Evolutionary conservation across 257 asterid genomes (phyloP), one percentile per base, ranked within the genome.

Genomic region (Apocynum venetum): DNA sequence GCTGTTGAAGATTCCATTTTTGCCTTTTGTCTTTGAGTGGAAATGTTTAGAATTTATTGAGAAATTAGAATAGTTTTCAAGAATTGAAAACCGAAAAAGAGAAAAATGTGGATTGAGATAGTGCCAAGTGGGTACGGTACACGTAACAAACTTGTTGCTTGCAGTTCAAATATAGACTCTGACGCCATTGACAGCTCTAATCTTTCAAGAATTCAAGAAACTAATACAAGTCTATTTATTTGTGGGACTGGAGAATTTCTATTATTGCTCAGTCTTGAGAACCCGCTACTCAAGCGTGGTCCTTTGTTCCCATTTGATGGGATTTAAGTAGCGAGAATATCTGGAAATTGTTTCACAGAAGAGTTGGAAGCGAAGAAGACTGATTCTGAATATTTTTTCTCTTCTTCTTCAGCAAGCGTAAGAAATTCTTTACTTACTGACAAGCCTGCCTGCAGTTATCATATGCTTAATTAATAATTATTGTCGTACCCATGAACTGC

Each of bases 101-200:
- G 68, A 31, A 61, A 61, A 20, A 40, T 31, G 15, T 76, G 57
- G 12, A 31, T 36, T 40, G 1, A 13, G 19, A 61, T 61, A 13
- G 40, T 76, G 35, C 57, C 80, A 77, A 12, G 69, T 0, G 46
- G 9, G 69, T 63, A 55, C 71, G 25, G 17, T 46, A 47, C 61
- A 77, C 80, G 80, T 44, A 55, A n/a, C 76, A 7, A 12, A 46
- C 4, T 77, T 69, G 47, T 46, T 65, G 17, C 25, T n/a, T 41
- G 25, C 2, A 19, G 31, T 17, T 15, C 11, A 59, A 59, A 19
- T 20, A n/a, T 8, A 11, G 69, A 6, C 57, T 63, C 35, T 49
- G 12, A 15, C 48, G 4, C 13, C 46, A 52, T 10, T 41, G 46
- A 40, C n/a, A 12, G 36, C 57, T 13, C 3, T 53, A 57, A 53